Conservation (phyloP, 345 rosid species). For the Bretschneidera sinensis region DNA sequence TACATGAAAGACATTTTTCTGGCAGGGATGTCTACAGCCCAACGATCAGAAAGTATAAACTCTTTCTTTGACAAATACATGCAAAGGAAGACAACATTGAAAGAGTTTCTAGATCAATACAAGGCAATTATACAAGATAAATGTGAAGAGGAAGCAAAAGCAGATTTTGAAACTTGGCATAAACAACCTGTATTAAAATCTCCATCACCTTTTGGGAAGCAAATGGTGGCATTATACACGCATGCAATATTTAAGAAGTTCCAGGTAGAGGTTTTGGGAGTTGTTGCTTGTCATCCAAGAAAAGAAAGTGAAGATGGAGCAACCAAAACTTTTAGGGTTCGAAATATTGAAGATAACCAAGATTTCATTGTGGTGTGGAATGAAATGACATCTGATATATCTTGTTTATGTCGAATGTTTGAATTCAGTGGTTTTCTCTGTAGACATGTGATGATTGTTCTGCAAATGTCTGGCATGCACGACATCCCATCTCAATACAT, state of each 20-base stretch:
- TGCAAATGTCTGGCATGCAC: constrained; percentile 65
- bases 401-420: constrained; percentile 50
- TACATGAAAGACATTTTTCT: constrained; percentile 43
- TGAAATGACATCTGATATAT: constrained; percentile 33
- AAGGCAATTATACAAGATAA: constrained; percentile 44
- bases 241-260: constrained; percentile 60
- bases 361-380: constrained; percentile 45
- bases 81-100: constrained; percentile 56
- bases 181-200: constrained; percentile 61
- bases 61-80: constrained; percentile 44
- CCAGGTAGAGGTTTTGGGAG: constrained; percentile 69
- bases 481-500: constrained; percentile 47
- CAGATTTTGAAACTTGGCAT: constrained; percentile 50
- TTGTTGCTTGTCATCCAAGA: constrained; percentile 66
- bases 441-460: constrained; percentile 66
- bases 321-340: constrained; percentile 37
- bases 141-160: constrained; percentile 58
- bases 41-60: constrained; percentile 36
- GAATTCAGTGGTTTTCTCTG: constrained; percentile 66
- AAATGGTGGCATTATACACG: constrained; percentile 50
- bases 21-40: constrained; percentile 50
- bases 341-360: constrained; percentile 52
- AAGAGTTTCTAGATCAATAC: constrained; percentile 47
- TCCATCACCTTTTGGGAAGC: constrained; percentile 70
- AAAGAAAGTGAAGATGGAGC: constrained; percentile 42